phyloP scores from a whole-genome alignment of 495 filamentous ascomycete genomes.

The Umbilicaria muhlenbergii region DNA sequence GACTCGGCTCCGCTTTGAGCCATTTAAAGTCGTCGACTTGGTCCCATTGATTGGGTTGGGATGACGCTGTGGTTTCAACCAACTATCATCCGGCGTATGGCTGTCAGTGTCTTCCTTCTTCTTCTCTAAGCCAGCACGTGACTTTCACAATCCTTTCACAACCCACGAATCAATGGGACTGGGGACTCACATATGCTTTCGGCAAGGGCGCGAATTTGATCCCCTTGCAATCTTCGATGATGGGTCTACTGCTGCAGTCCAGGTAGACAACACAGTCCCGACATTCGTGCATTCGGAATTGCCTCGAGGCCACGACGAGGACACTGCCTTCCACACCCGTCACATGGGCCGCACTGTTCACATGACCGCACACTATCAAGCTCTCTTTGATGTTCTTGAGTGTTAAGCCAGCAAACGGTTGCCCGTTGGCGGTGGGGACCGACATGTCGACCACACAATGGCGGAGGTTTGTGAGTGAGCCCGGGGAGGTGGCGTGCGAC shows the following conservation, averaged over 20 bases:
- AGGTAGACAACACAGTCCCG: constrained; percentile 50
- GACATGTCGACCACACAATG: constrained; percentile 70
- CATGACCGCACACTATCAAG: constrained; percentile 59
- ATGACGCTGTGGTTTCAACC: too few species aligned
- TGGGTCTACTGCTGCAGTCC: constrained; percentile 65
- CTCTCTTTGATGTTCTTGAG: constrained; percentile 53
- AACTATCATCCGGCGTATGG: background rate
- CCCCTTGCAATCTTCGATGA: constrained; percentile 75
- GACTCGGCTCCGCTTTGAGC: constrained; percentile 72
- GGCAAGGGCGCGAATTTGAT: constrained; percentile 71
- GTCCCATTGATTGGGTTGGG: constrained; percentile 52
- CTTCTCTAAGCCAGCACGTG: constrained; percentile 12
- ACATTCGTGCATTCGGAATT: constrained; percentile 86
- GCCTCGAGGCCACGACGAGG: constrained; percentile 59
- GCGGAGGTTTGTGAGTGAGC: constrained; percentile 53
- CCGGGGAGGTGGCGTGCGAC: constrained; percentile 48
- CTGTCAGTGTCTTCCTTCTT: constrained; percentile 12
- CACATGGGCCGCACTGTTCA: constrained; percentile 67
- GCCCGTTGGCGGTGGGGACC: constrained; percentile 40
- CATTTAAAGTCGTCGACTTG: constrained; percentile 96
- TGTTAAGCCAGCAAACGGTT: constrained; percentile 58
- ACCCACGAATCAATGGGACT: background rate
- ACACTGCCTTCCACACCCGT: constrained; percentile 59
- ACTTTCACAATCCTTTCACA: too few species aligned
- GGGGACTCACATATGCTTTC: constrained; percentile 42